phyloP scores from a whole-genome alignment of 1,284 basidiomycete genomes.

The Farysia itapuensis region DNA sequence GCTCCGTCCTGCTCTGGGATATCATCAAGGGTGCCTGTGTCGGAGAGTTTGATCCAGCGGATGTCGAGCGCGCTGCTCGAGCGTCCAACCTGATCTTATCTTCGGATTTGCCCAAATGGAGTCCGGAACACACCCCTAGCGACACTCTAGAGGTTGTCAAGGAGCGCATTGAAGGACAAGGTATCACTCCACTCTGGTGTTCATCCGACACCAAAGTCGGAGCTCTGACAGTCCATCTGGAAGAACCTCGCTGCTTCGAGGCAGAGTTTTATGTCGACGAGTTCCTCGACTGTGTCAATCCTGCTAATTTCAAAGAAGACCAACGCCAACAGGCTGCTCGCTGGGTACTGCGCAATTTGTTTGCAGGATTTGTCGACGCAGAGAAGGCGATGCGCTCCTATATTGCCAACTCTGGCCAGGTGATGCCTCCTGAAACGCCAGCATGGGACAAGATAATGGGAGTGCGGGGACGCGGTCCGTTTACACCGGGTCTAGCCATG shows the following conservation, averaged over 20 bases:
- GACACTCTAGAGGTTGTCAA: slow-evolving; percentile 84
- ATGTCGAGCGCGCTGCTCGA: slow-evolving; percentile 63
- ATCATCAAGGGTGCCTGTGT: slow-evolving; percentile 76
- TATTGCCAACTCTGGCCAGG: background rate
- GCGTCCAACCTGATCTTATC: slow-evolving; percentile 19
- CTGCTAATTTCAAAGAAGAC: slow-evolving; percentile 69
- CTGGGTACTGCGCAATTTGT: slow-evolving; percentile 58
- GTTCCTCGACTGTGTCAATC: slow-evolving; percentile 59
- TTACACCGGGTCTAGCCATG: slow-evolving; percentile 47
- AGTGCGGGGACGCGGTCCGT: slow-evolving; percentile 52
- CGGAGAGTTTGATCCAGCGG: slow-evolving; percentile 73
- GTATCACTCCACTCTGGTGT: slow-evolving; percentile 81
- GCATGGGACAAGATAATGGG: slow-evolving; percentile 27
- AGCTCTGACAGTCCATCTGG: slow-evolving; percentile 81
- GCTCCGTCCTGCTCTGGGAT: slow-evolving; percentile 87
- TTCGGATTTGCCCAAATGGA: slow-evolving; percentile 22
- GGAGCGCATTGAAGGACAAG: slow-evolving; percentile 88
- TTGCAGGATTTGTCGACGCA: slow-evolving; percentile 46
- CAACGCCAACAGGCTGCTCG: slow-evolving; percentile 59
- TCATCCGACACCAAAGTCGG: slow-evolving; percentile 86
- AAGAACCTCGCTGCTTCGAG: slow-evolving; percentile 79
- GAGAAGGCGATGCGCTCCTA: slow-evolving; percentile 44
- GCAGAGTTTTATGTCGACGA: slow-evolving; percentile 95
- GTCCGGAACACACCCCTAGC: slow-evolving; percentile 42
- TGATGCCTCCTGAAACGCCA: slow-evolving; percentile 15